These are phyloP conservation scores for Sporisorium graminicola DNA, from an alignment of 1,284 basidiomycete genomes.

Conservation along the genomic window DNA sequence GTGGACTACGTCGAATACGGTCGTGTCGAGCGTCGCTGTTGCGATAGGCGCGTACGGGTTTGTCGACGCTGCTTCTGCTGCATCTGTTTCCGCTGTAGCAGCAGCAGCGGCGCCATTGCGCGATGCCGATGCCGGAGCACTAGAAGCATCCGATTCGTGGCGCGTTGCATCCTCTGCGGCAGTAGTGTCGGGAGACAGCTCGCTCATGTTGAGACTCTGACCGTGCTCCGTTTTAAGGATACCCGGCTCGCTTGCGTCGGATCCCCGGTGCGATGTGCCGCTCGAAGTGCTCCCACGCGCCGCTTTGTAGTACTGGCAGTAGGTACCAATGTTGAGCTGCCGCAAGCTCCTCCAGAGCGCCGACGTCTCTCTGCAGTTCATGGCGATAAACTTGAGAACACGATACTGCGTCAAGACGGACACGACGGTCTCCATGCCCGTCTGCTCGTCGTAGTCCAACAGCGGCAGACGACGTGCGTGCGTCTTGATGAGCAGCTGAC, in stretches of 20 bases:
- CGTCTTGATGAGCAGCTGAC: slow-evolving; percentile 90
- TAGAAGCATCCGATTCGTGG: slow-evolving; percentile 14
- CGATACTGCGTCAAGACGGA: slow-evolving; percentile 97
- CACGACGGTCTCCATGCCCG: slow-evolving; percentile 93
- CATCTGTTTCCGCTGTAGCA: background rate
- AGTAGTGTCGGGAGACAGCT: slow-evolving; percentile 6
- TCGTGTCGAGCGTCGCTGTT: slow-evolving; percentile 89
- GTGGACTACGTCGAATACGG: slow-evolving; percentile 97
- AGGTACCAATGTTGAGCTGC: slow-evolving; percentile 92
- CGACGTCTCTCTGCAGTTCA: slow-evolving; percentile 75
- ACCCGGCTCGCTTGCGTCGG: slow-evolving; percentile 43
- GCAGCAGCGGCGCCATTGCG: slow-evolving; percentile 3
- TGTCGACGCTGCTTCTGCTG: background rate
- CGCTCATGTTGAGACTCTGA: slow-evolving; percentile 23
- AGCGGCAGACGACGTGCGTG: slow-evolving; percentile 94
- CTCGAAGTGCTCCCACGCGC: slow-evolving; percentile 1
- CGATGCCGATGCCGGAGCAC: slow-evolving; percentile 10
- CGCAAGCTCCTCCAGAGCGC: slow-evolving; percentile 79
- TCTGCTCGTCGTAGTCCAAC: slow-evolving; percentile 92
- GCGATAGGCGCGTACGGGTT: slow-evolving; percentile 86
- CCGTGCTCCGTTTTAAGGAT: slow-evolving; percentile 22
- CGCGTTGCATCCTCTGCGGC: background rate
- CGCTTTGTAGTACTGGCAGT: slow-evolving; percentile 73
- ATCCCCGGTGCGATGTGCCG: slow-evolving; percentile 22
- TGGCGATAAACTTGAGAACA: slow-evolving; percentile 96